These are phyloP conservation scores for Linum trigynum DNA, from an alignment of 345 rosid genomes.

Conservation along the genomic window DNA sequence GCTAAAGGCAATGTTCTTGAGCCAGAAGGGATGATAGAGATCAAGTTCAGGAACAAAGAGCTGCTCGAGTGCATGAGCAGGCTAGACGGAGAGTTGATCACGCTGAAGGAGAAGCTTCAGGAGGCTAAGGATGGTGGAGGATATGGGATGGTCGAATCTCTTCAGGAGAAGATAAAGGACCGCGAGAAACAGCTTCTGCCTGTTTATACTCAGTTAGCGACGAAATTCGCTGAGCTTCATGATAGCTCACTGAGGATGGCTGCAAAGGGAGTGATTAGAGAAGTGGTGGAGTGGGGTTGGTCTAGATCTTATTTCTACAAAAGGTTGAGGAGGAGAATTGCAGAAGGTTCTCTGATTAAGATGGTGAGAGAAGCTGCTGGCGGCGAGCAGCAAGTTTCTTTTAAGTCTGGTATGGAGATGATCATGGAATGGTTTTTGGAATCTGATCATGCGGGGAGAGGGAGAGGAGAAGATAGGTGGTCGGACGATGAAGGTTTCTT, in stretches of 20 bases:
- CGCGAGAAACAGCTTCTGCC: constrained; percentile 92
- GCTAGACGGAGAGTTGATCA: constrained; percentile 64
- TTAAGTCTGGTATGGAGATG: constrained; percentile 51
- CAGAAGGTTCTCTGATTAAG: constrained; percentile 55
- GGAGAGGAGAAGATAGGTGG: constrained; percentile 61
- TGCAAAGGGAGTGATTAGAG: constrained; percentile 81
- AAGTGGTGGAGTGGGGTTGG: constrained; percentile 73
- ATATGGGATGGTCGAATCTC: constrained; percentile 33
- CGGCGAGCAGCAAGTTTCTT: constrained; percentile 35
- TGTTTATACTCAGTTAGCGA: constrained; percentile 77
- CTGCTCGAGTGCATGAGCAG: constrained; percentile 96
- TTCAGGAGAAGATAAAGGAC: constrained; percentile 60
- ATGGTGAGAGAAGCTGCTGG: constrained; percentile 60
- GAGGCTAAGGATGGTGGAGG: constrained; percentile 50
- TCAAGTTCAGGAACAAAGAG: constrained; percentile 87
- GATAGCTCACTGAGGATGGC: constrained; percentile 94
- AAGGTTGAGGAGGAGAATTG: constrained; percentile 62
- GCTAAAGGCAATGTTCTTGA: constrained; percentile 96
- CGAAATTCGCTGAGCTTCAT: constrained; percentile 91
- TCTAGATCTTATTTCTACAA: constrained; percentile 67
- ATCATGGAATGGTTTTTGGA: constrained; percentile 76
- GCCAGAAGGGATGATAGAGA: constrained; percentile 97
- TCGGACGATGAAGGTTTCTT: constrained; percentile 71
- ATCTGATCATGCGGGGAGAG: constrained; percentile 39
- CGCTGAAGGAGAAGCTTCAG: constrained; percentile 53